Evolutionary conservation across 768 basidiomycete species (phyloP), one percentile per base, ranked within the genome.

Genomic region (Xanthoconium stramineum): DNA sequence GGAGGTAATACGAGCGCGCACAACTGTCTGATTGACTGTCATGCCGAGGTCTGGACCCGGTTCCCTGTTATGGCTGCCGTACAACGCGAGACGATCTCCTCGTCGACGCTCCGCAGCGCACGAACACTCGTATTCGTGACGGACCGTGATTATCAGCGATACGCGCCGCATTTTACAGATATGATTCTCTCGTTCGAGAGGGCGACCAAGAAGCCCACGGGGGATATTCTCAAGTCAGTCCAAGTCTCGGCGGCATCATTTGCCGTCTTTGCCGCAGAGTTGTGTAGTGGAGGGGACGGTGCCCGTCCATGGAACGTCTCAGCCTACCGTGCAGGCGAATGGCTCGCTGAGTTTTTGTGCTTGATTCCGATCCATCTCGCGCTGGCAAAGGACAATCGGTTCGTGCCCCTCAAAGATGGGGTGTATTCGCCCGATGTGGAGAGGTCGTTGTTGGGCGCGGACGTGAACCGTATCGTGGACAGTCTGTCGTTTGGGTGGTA

Each of bases 361-460:
- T 69, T 86, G 32, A 84, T 86, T 43, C 84, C 84, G 0, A 84
- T 86, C 30, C 84, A 86, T 32, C 74, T 86, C 32, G 85, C 84
- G 0, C 62, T 86, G 24, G 80, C 82, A 4, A 74, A 74, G 14
- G 83, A 85, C 46, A 86, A 86, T 59, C 72, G 82, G 0, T 85
- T 86, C 56, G 58, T 86, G 8, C 84, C 85, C 0, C 68, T 86
- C 20, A 83, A 83, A 52, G 83, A 86, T 61, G 81, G 81, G 0
- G 75, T 84, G 0, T 74, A 70, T 39, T 84, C 83, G 0, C 59
- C 77, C 0, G 75, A 77, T 15, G 66, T 80, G 30, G 84, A 86
- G 60, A 75, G 74, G 50, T 73, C 78, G 0, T 67, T 86, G 20
- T 72, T 86, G 5, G 85, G 84, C 9, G 84, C 84, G 0, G 80